Conservation (phyloP, 108 stramenopile species). For the Cyclotella choctawhatcheeana region DNA sequence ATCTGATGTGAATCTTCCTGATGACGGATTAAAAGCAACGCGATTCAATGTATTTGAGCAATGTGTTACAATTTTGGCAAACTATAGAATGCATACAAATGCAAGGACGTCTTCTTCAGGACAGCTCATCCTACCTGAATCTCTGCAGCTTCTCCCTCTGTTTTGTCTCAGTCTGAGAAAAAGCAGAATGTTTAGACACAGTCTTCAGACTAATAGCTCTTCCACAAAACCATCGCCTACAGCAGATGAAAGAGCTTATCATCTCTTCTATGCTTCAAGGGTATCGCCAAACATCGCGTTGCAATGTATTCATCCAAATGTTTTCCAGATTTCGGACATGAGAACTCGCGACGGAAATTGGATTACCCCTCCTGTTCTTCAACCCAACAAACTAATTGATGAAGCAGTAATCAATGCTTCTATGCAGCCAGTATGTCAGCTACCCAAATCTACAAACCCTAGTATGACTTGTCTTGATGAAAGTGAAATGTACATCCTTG, state of each 20-base stretch:
- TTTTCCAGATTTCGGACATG: constrained; percentile 50
- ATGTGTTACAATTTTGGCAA: constrained; percentile 68
- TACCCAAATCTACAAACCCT: constrained; percentile 59
- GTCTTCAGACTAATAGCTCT: constrained; percentile 28
- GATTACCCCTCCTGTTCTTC: constrained; percentile 36
- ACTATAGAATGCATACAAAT: constrained; percentile 74
- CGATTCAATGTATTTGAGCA: constrained; percentile 55
- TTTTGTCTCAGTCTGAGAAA: constrained; percentile 79
- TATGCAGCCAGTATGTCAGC: constrained; percentile 49
- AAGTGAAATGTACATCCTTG: constrained; percentile 68
- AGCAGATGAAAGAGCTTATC: constrained; percentile 82
- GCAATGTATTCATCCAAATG: constrained; percentile 65
- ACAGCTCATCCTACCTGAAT: constrained; percentile 91
- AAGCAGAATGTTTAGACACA: constrained; percentile 65
- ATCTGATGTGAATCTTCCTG: constrained; percentile 28
- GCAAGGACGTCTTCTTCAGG: constrained; percentile 62
- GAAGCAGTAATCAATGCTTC: constrained; percentile 49
- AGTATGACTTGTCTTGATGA: constrained; percentile 62
- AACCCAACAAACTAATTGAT: constrained; percentile 25
- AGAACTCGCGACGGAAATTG: constrained; percentile 56
- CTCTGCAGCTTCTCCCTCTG: constrained; percentile 87
- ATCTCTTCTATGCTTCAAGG: constrained; percentile 55
- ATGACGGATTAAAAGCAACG: constrained; percentile 47
- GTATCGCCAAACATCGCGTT: constrained; percentile 59
- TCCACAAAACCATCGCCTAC: constrained; percentile 54